These are phyloP conservation scores for Populus hybrid DNA, from an alignment of 441 rosid species.

Conservation along the genomic window DNA sequence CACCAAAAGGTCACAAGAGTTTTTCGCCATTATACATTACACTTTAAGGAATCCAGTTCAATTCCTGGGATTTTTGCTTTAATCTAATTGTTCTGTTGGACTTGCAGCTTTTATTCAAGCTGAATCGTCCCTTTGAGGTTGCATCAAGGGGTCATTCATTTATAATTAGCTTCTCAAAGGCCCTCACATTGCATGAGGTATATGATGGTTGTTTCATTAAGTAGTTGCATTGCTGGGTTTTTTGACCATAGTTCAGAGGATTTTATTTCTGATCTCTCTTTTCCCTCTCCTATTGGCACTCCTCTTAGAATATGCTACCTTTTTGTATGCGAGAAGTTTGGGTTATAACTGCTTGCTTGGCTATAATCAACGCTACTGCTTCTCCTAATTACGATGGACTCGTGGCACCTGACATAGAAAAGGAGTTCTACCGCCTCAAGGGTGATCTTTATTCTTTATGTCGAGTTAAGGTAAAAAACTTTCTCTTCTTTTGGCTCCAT, in stretches of 20 bases:
- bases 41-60: background rate
- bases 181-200: constrained; percentile 84
- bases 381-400: constrained; percentile 66
- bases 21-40: background rate
- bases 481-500: constrained; percentile 14
- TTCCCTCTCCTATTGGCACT: constrained; percentile 21
- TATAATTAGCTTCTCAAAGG: constrained; percentile 76
- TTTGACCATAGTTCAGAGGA: constrained; percentile 14
- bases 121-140: constrained; percentile 94
- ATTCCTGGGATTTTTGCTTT: background rate
- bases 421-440: constrained; percentile 88
- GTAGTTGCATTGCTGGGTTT: background rate
- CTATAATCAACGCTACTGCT: constrained; percentile 66
- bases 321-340: constrained; percentile 97
- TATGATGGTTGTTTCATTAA: constrained; percentile 16
- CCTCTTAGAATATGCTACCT: constrained; percentile 61
- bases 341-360: constrained; percentile 92
- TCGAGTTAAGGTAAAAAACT: constrained; percentile 70
- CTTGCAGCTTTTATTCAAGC: constrained; percentile 83
- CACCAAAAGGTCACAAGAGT: background rate
- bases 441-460: constrained; percentile 97
- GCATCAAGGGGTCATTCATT: constrained; percentile 92
- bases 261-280: constrained; percentile 21
- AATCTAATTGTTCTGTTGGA: background rate
- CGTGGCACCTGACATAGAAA: constrained; percentile 73